These are phyloP conservation scores for Marchantia polymorpha DNA, from an alignment of 225 moss, liverwort and hornwort genomes.

Conservation along the genomic window DNA sequence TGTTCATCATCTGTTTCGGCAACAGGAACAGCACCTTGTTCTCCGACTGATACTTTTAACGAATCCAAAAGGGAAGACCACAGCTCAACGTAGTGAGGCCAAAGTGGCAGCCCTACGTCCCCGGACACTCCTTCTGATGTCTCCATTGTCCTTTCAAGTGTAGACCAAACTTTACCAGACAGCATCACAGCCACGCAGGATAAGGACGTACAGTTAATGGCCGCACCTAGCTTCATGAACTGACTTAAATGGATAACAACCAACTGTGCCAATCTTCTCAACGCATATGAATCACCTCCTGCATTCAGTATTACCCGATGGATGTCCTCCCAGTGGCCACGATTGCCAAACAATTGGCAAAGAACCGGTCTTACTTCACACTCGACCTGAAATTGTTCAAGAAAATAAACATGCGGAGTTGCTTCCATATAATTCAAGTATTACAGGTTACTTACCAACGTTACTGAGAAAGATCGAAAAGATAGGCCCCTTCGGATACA, in stretches of 20 bases:
- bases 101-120: constrained; percentile 54
- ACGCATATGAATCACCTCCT: neutral
- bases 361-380: neutral
- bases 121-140: constrained; percentile 49
- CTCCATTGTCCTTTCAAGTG: constrained; percentile 90
- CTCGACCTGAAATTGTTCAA: neutral
- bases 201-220: neutral
- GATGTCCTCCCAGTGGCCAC: neutral
- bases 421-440: neutral
- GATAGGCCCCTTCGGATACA: constrained; percentile 70
- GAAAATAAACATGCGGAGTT: neutral
- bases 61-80: constrained; percentile 73
- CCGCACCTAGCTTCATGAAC: neutral
- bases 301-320: neutral
- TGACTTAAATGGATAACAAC: neutral
- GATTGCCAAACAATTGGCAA: neutral
- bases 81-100: constrained; percentile 85
- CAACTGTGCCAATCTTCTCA: neutral
- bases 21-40: constrained; percentile 26
- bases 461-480: constrained; percentile 75
- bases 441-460: constrained; percentile 54
- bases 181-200: constrained; percentile 20
- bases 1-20: constrained; percentile 39
- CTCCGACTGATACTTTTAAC: constrained; percentile 27
- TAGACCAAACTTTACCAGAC: constrained; percentile 81